Evolutionary conservation across 2,329 filamentous ascomycete species (phyloP).

Genomic region (Epichloe sp.): DNA sequence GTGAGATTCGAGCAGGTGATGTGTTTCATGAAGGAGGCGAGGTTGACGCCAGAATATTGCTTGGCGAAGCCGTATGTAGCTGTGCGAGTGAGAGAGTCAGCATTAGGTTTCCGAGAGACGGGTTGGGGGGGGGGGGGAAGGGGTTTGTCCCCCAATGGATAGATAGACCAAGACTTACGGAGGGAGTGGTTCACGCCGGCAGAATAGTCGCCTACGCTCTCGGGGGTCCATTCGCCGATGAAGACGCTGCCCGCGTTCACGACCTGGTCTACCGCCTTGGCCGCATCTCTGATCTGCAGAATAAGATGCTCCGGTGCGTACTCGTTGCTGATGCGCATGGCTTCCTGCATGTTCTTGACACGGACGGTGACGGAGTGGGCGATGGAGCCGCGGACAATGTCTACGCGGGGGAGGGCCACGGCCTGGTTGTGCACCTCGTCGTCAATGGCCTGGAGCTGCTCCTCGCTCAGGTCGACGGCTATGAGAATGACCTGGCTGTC

Average conservation of each 20-base stretch:
- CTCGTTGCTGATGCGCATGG: conserved; percentile 73
- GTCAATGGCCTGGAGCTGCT: conserved; percentile 70
- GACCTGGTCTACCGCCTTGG: conserved; percentile 61
- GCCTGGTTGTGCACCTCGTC: conserved; percentile 84
- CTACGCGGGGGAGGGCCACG: conserved; percentile 72
- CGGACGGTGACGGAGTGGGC: conserved; percentile 81
- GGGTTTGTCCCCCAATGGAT: neutral
- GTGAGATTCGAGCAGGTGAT: conserved; percentile 92
- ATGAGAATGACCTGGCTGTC: conserved; percentile 93
- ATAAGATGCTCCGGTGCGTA: conserved; percentile 97
- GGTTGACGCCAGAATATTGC: conserved; percentile 95
- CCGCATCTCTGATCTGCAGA: conserved; percentile 69
- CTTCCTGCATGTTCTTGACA: conserved; percentile 56
- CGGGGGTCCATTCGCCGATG: conserved; percentile 84
- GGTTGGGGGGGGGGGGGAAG: too few species aligned
- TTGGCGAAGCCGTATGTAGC: conserved; percentile 97
- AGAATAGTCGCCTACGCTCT: conserved; percentile 95
- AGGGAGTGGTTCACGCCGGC: conserved; percentile 95
- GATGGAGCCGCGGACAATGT: conserved; percentile 85
- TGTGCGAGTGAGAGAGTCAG: conserved; percentile 20
- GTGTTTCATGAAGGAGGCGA: conserved; percentile 93
- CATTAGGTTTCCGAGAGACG: neutral
- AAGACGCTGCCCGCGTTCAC: conserved; percentile 95
- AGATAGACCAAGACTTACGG: conserved; percentile 48
- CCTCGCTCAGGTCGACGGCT: conserved; percentile 63